Evolutionary conservation across 768 basidiomycete species (phyloP).

Genomic region (Lentinula guzmanii): DNA sequence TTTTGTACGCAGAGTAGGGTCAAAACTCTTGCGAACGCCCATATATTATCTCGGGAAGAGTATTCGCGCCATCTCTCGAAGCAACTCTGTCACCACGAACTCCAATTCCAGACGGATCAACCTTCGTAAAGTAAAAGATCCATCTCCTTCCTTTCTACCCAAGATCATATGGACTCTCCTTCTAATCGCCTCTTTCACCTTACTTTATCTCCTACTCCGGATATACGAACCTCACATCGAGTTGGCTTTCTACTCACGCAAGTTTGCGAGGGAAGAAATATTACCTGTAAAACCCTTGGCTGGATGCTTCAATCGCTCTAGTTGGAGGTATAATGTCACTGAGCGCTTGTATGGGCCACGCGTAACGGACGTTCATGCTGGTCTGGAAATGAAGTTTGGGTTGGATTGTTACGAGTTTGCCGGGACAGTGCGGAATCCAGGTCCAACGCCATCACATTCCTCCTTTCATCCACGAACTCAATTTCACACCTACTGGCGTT

Average conservation of each 20-base stretch:
- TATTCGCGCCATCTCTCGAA: neutral
- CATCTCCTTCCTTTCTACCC: neutral
- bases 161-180: slow-evolving; percentile 25
- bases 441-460: slow-evolving; percentile 13
- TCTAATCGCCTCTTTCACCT: slow-evolving; percentile 30
- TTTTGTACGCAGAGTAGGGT: neutral
- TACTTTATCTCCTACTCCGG: slow-evolving; percentile 24
- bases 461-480: slow-evolving; percentile 44
- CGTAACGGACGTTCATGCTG: slow-evolving; percentile 70
- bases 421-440: slow-evolving; percentile 55
- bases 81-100: neutral
- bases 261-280: slow-evolving; percentile 75
- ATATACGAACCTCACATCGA: slow-evolving; percentile 82
- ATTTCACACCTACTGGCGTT: slow-evolving; percentile 94
- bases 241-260: slow-evolving; percentile 67
- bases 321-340: slow-evolving; percentile 63
- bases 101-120: neutral
- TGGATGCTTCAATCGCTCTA: slow-evolving; percentile 73
- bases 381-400: slow-evolving; percentile 70
- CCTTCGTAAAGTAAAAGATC: slow-evolving; percentile 2
- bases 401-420: slow-evolving; percentile 94
- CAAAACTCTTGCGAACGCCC: neutral
- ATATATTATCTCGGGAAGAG: neutral
- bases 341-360: slow-evolving; percentile 58
- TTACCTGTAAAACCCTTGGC: slow-evolving; percentile 54